Percentiles rank a stretch among this genome's conserved stretches.
phyloP scores from a whole-genome alignment of 2,329 filamentous ascomycete species.

The Diaporthe australafricana region DNA sequence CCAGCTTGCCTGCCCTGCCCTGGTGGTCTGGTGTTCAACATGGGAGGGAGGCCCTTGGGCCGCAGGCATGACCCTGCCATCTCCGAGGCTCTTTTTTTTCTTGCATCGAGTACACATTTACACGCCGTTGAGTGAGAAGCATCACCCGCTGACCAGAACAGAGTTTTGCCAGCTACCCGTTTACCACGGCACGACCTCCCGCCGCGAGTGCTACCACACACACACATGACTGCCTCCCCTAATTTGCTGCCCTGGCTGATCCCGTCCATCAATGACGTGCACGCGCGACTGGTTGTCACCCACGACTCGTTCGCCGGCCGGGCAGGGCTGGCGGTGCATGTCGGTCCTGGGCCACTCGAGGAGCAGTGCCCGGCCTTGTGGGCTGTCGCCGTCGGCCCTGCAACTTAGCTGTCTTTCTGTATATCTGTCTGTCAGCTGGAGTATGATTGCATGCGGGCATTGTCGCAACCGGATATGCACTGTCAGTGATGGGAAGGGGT shows the following conservation, averaged over 20 bases:
- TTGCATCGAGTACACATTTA: neutral
- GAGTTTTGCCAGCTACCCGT: constrained; percentile 2
- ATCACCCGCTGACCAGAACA: neutral
- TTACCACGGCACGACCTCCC: no score
- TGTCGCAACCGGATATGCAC: neutral
- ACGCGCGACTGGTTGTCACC: neutral
- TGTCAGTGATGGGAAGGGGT: neutral
- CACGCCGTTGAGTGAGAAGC: neutral
- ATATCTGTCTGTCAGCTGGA: neutral
- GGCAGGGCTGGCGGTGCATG: neutral
- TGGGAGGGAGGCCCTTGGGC: neutral
- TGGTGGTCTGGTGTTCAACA: neutral
- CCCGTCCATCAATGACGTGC: neutral
- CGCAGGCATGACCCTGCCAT: constrained; percentile 12
- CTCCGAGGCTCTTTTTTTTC: neutral
- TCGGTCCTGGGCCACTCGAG: neutral
- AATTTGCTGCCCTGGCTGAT: neutral
- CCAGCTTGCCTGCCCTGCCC: no score
- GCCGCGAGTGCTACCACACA: no score
- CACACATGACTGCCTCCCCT: neutral
- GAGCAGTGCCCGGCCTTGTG: neutral
- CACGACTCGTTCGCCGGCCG: constrained; percentile 7
- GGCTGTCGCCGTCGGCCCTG: neutral
- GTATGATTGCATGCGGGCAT: neutral
- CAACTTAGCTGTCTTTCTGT: no score